Base-by-base conservation (phyloP, 257 asterid species). In the Solanum ossicruentum region DNA sequence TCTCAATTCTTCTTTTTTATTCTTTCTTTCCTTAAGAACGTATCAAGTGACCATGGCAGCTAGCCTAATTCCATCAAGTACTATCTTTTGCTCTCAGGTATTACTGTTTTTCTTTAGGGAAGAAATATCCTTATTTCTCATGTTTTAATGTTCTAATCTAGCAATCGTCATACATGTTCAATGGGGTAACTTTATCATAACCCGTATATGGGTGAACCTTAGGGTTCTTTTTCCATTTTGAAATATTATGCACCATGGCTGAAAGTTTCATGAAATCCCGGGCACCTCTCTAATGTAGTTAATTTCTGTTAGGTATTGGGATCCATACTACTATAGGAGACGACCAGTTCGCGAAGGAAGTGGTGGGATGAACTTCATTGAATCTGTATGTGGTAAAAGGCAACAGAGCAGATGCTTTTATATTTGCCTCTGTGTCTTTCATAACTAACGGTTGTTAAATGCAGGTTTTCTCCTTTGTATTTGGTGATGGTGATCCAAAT, bases 401-500 rank as follows among this genome's bases (percentile, higher is more conserved):
- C 28, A 32, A 82, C 84, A 43, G 51, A 18, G 36, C 51, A 47
- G 65, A 79, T 89, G 21, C 45, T 61, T 55, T 88, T 84, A 80
- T 84, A 73, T 84, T 79, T 61, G 80, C 84, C 56, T 86, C 82
- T 79, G 69, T 60, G 77, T 47, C 28, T 69, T 63, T 69, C 32
- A 83, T 58, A 60, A 69, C 51, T 72, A 32, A 69, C 32, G 41
- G 39, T 69, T 80, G 83, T 66, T 28, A 88, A 45, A 83, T 89
- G 88, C 93, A 97, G 99, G 94, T 97, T 78, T 97, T 96, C 83
- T 97, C 99, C 84, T 91, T 97, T 87, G 99, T 97, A 80, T 97
- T 97, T 84, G 99, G 99, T 63, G 99, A 97, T 87, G 99, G 99
- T 87, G 99, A 97, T 94, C 99, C 99, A 88, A 97, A 97, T 87